A percentile compares a stretch with the other conserved stretches of the same genome.
phyloP scores from a whole-genome alignment of 352 stramenopile species.

The Pilasporangium apinafurcum region DNA sequence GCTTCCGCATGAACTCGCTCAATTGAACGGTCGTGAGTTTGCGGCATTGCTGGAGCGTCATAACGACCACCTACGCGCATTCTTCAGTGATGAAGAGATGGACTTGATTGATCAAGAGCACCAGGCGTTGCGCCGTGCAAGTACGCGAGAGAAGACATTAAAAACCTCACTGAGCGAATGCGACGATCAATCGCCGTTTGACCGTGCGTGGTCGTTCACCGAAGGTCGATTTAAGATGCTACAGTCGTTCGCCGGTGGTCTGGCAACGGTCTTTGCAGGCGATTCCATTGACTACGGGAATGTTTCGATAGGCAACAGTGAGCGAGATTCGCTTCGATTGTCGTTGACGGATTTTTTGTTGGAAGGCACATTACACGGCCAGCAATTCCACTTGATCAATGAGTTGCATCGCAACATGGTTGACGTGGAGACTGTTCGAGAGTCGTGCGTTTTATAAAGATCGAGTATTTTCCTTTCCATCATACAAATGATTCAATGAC shows the following conservation, averaged over 20 bases:
- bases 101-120: constrained; percentile 29
- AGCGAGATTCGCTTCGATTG: background rate
- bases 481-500: too few species aligned
- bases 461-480: too few species aligned
- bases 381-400: constrained; percentile 21
- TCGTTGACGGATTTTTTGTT: constrained; percentile 17
- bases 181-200: constrained; percentile 23
- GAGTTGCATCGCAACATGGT: too few species aligned
- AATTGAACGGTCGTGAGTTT: constrained; percentile 45
- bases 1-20: constrained; percentile 39
- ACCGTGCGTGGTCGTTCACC: constrained; percentile 27
- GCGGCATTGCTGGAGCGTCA: constrained; percentile 27
- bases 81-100: constrained; percentile 24
- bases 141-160: constrained; percentile 17
- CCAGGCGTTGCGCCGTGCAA: constrained; percentile 17
- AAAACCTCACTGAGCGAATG: constrained; percentile 8
- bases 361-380: constrained; percentile 26
- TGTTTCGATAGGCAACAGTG: constrained; percentile 11
- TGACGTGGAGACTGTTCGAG: too few species aligned
- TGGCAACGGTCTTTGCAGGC: constrained; percentile 37
- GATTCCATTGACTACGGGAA: constrained; percentile 1
- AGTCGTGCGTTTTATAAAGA: too few species aligned
- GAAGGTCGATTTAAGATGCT: constrained; percentile 33
- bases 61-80: constrained; percentile 8
- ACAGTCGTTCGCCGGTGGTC: constrained; percentile 47